Evolutionary conservation across 371 early-diverging fungal species (phyloP).

Genomic region (Lichtheimia ornata): DNA sequence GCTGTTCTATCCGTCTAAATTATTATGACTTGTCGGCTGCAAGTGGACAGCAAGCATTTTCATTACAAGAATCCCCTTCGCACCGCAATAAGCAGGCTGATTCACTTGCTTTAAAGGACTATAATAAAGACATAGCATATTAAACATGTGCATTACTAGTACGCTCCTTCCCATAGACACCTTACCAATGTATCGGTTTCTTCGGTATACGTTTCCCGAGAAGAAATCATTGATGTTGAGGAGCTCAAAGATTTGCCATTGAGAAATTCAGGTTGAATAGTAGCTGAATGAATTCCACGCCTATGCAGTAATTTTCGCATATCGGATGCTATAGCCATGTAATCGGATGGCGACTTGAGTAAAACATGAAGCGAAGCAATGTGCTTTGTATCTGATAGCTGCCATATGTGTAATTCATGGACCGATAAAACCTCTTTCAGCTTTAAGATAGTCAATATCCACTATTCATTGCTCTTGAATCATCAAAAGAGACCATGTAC

Average conservation of each 20-base stretch:
- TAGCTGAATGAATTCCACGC: slow-evolving; percentile 84
- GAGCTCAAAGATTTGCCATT: background rate
- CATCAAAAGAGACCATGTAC: background rate
- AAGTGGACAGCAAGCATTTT: slow-evolving; percentile 30
- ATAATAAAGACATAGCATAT: slow-evolving; percentile 1
- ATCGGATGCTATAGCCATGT: slow-evolving; percentile 65
- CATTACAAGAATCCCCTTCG: slow-evolving; percentile 25
- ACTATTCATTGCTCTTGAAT: background rate
- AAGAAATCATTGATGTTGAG: background rate
- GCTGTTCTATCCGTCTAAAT: background rate
- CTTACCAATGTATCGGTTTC: background rate
- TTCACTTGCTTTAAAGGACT: slow-evolving; percentile 2
- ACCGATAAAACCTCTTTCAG: slow-evolving; percentile 70
- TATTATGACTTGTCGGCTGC: background rate
- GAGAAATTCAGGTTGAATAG: slow-evolving; percentile 87
- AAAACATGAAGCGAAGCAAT: slow-evolving; percentile 86
- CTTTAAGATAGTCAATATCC: slow-evolving; percentile 10
- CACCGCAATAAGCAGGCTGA: slow-evolving; percentile 27
- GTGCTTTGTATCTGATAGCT: slow-evolving; percentile 81
- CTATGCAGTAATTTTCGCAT: slow-evolving; percentile 77
- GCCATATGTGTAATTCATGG: slow-evolving; percentile 96
- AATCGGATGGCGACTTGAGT: slow-evolving; percentile 55
- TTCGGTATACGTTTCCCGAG: background rate
- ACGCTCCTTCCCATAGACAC: background rate
- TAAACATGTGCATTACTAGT: background rate